phyloP scores from a whole-genome alignment of 192 early-diverging fungal genomes.

The Paraglomus occultum region DNA sequence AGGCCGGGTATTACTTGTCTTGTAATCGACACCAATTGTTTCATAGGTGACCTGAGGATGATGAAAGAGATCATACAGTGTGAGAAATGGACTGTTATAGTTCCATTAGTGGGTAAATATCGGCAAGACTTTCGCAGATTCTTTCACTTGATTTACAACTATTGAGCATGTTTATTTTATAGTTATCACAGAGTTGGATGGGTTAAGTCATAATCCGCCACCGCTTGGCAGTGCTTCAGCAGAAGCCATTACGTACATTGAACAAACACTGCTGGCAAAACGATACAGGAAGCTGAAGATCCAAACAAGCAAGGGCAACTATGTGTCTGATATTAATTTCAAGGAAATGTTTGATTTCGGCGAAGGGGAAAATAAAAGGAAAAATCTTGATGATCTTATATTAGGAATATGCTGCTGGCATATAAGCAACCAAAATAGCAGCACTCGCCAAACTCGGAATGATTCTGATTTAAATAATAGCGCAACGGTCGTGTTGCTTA shows the following conservation, averaged over 20 bases:
- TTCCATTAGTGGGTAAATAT: constrained; percentile 50
- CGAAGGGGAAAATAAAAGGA: constrained; percentile 49
- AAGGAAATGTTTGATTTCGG: constrained; percentile 38
- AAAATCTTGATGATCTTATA: constrained; percentile 61
- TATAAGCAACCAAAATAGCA: constrained; percentile 3
- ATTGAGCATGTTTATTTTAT: not conserved
- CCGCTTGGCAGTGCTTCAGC: constrained; percentile 47
- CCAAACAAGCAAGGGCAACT: constrained; percentile 57
- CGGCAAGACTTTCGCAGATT: not conserved
- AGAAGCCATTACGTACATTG: constrained; percentile 46
- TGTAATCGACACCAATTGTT: constrained; percentile 59
- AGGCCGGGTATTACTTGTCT: constrained; percentile 39
- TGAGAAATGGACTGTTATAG: constrained; percentile 49
- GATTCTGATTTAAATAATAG: not conserved
- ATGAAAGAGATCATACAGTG: constrained; percentile 43
- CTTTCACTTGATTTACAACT: not conserved
- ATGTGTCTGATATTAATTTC: constrained; percentile 52
- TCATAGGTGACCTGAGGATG: constrained; percentile 48
- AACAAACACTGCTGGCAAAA: constrained; percentile 33
- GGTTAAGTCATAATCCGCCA: constrained; percentile 47
- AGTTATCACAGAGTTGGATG: constrained; percentile 60
- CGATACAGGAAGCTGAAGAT: constrained; percentile 39
- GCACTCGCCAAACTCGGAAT: not conserved
- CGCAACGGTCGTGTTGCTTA: constrained; percentile 41
- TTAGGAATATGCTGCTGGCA: constrained; percentile 56